Evolutionary conservation across 179 eudicot species (phyloP), one percentile per base, ranked within the genome.

Genomic region (Silene coronaria): DNA sequence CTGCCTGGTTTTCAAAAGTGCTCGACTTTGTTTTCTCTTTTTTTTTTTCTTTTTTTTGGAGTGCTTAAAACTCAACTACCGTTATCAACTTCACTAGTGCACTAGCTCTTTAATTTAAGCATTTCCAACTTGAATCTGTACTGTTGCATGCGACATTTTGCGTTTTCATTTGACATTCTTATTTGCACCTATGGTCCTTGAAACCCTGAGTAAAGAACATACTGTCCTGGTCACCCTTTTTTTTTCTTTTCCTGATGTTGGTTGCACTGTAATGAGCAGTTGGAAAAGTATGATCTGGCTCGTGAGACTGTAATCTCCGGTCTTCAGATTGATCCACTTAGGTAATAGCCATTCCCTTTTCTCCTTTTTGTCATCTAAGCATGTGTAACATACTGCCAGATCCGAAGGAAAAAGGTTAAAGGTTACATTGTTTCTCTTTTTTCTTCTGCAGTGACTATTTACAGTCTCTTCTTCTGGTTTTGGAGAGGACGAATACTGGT

Each of bases 251-350:
- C 75, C 74, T 76, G 61, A 84, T 71, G 51, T 63, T 76, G 4
- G 38, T 70, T 61, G 74, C 63, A 42, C 48, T 67, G 67, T 32
- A 28, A 67, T 84, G 85, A 79, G 83, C 99, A 96, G 99, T 81
- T 93, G 79, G 98, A 96, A 75, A 87, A 80, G 81, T 90, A 89
- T 75, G 93, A 90, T 68, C 71, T 75, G 84, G 98, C 98, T 60
- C 91, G 86, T 51, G 89, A 91, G 75, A 82, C 79, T 51, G 82
- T 89, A 74, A 80, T 85, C 67, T 88, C 90, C 57, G 99, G 98
- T 62, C 91, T 96, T 77, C 96, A 91, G 82, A 73, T 96, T 71
- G 94, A 96, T 86, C 93, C 99, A 71, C 86, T 78, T 59, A 87
- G 97, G 99, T 96, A 88, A 74, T 26, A 60, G 24, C 21, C 63